phyloP scores from a whole-genome alignment of 73 alveolate species.

The Tetrahymena malaccensis region DNA sequence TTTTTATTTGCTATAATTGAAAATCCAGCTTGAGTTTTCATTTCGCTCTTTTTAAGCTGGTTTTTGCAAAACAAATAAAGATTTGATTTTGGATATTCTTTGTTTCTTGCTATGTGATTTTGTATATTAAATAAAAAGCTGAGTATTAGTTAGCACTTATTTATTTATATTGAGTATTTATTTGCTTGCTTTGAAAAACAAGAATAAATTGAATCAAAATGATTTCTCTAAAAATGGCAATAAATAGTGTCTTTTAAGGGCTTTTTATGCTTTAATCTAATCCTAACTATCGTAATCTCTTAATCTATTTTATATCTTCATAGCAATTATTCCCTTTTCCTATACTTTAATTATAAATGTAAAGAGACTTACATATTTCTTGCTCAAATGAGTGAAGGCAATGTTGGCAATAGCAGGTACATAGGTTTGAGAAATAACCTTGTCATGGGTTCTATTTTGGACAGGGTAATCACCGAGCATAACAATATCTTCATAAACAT shows the following conservation, averaged over 20 bases:
- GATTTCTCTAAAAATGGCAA: neutral
- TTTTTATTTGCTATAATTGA: neutral
- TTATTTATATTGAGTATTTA: too few species aligned
- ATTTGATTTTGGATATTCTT: neutral
- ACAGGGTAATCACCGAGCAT: neutral
- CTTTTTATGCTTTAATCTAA: neutral
- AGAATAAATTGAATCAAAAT: neutral
- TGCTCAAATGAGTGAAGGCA: neutral
- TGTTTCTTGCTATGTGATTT: neutral
- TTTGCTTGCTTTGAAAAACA: too few species aligned
- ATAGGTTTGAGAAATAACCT: neutral
- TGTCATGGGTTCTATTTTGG: neutral
- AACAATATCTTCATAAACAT: neutral
- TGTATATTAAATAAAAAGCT: neutral
- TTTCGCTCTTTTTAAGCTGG: neutral
- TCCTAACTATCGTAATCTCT: neutral
- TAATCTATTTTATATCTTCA: neutral
- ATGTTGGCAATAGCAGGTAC: neutral
- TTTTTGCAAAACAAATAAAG: neutral
- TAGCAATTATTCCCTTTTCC: neutral
- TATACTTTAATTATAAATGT: neutral
- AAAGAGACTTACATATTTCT: neutral
- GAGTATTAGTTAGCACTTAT: neutral
- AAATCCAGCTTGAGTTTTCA: neutral
- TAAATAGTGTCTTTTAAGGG: neutral